Conservation (phyloP, 768 basidiomycete species). For the Russula emetica region DNA sequence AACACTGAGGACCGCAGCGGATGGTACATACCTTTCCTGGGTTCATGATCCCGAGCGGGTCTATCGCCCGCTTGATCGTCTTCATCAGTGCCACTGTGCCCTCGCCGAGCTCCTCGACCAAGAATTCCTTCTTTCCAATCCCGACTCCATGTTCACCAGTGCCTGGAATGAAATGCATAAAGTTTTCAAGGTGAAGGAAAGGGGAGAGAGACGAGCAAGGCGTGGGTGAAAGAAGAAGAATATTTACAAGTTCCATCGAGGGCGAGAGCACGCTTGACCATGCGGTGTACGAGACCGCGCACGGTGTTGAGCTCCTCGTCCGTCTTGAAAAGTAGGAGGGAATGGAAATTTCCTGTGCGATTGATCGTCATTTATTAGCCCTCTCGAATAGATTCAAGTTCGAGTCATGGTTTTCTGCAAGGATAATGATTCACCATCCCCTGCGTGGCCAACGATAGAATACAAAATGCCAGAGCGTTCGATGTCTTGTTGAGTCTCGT, state of each 20-base stretch:
- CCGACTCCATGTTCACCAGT: conserved; percentile 88
- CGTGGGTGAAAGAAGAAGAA: no score
- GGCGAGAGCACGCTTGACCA: conserved; percentile 63
- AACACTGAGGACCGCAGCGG: background rate
- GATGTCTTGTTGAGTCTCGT: conserved; percentile 71
- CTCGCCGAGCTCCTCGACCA: conserved; percentile 75
- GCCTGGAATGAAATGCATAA: conserved; percentile 36
- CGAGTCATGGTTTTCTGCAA: background rate
- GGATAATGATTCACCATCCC: conserved; percentile 50
- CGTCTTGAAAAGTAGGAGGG: conserved; percentile 37
- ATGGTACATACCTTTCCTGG: conserved; percentile 65
- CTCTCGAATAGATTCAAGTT: background rate
- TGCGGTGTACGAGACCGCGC: conserved; percentile 45
- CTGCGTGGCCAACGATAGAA: conserved; percentile 72
- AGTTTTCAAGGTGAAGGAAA: background rate
- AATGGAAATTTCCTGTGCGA: conserved; percentile 43
- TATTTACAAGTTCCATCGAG: conserved; percentile 67
- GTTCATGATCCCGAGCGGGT: conserved; percentile 74
- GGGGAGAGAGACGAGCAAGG: background rate
- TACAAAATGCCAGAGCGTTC: conserved; percentile 50
- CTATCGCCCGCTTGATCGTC: conserved; percentile 67
- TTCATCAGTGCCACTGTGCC: conserved; percentile 86
- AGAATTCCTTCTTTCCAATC: conserved; percentile 74
- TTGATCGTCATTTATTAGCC: background rate
- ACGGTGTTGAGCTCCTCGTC: conserved; percentile 37